phyloP scores from a whole-genome alignment of 2,329 filamentous ascomycete genomes.

The Dothideomycetidae sp. region DNA sequence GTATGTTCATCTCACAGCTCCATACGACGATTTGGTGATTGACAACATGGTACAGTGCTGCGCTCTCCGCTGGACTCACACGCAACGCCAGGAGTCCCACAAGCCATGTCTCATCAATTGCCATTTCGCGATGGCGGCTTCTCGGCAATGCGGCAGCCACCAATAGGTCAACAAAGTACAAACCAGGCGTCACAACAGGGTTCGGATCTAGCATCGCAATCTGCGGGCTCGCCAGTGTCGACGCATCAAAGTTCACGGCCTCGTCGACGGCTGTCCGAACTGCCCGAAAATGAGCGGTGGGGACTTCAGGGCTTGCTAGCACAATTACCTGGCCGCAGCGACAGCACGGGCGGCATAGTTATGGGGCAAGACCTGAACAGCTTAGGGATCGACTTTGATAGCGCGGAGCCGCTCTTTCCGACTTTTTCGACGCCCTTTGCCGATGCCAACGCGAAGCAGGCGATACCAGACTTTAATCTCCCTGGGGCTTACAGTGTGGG shows the following conservation, averaged over 20 bases:
- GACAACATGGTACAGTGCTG: too few species aligned
- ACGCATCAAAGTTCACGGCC: conserved; percentile 8
- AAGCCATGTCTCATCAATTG: conserved; percentile 9
- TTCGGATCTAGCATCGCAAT: conserved; percentile 10
- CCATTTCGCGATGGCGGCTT: conserved; percentile 6
- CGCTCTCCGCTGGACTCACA: conserved; percentile 8
- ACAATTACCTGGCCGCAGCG: conserved; percentile 36
- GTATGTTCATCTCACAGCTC: not conserved
- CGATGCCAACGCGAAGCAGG: conserved; percentile 41
- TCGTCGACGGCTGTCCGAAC: conserved; percentile 28
- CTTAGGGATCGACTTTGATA: conserved; percentile 48
- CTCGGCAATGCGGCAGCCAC: conserved; percentile 4
- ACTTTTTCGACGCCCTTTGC: conserved; percentile 51
- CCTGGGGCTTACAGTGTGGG: conserved; percentile 51
- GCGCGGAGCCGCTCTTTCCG: conserved; percentile 39
- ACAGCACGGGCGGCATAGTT: conserved; percentile 35
- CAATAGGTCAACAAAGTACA: conserved; percentile 7
- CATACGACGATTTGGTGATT: not conserved
- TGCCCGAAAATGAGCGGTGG: conserved; percentile 46
- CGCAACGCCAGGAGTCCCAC: conserved; percentile 8
- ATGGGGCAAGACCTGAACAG: conserved; percentile 51
- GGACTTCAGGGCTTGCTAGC: conserved; percentile 45
- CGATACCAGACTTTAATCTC: conserved; percentile 49
- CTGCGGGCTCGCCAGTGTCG: conserved; percentile 9
- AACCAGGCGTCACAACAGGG: conserved; percentile 10